A percentile compares a stretch with the other conserved stretches of the same genome.
Conservation (phyloP, 78 protist species). For the Isochrysis galbana region DNA sequence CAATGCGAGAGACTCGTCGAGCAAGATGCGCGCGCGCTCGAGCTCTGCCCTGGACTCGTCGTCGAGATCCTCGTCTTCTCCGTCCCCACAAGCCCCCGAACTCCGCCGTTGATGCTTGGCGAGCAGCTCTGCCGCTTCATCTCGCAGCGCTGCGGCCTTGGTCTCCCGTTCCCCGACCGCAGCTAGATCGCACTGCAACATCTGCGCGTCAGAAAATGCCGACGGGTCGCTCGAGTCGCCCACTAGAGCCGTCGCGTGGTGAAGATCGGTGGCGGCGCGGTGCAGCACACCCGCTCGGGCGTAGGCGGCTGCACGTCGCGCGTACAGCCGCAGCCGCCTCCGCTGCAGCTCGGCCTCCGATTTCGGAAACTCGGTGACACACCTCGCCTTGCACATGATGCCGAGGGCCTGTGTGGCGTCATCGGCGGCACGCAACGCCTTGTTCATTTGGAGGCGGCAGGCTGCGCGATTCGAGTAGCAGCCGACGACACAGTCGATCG, state of each 20-base stretch:
- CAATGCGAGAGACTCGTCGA: not conserved
- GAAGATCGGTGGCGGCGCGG: not conserved
- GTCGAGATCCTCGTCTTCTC: not conserved
- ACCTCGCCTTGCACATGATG: not conserved
- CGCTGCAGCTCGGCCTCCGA: not conserved
- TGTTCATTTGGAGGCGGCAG: not conserved
- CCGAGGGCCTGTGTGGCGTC: not conserved
- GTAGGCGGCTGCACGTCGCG: not conserved
- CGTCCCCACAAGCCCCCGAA: not conserved
- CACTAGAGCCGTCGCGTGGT: not conserved
- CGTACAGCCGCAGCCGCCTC: not conserved
- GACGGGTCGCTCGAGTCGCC: not conserved
- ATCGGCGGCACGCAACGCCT: not conserved
- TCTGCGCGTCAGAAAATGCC: not conserved
- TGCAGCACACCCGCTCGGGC: not conserved
- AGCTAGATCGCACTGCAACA: not conserved
- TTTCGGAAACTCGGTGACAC: constrained; percentile 3
- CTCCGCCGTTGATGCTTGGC: too few species aligned
- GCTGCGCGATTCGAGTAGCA: constrained; percentile 14
- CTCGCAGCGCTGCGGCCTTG: not conserved
- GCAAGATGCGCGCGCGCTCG: not conserved
- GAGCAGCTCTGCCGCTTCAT: not conserved
- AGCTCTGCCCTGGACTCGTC: not conserved
- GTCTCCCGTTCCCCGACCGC: not conserved
- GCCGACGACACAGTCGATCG: constrained; percentile 4